Base-by-base conservation (phyloP, 2,329 filamentous ascomycete species). In the Ophiocordyceps camponoti-saundersi region DNA sequence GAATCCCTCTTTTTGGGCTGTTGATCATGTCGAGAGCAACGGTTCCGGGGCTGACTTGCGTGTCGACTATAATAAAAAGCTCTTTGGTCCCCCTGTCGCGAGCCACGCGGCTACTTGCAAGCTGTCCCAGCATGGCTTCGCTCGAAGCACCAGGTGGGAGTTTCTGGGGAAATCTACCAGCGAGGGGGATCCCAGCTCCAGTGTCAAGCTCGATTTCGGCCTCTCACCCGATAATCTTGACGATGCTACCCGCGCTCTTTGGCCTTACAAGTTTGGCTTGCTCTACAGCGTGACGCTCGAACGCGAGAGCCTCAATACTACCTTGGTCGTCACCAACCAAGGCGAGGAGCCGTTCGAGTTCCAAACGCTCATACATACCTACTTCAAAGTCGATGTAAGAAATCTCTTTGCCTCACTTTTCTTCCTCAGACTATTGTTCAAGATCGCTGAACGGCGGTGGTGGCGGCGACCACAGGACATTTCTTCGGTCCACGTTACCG, bases 151-250 rank as follows among this genome's bases (percentile, higher is more conserved):
- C 43, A 77, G 77, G 51, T 98, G 92, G 92, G 89, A 96, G 64
- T 95, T 92, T 62, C 73, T 98, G 46, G 89, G 89, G 59, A 93
- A 90, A 67, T 86, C 82, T 42, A 67, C 68, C 46, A 68, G 65
- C 53, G 67, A 69, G 60, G 55, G 65, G 36, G 36, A n/a, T 63
- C 49, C 51, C 74, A 85, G 59, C 70, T 79, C 57, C 39, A 81
- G 80, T 44, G 81, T 96, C 53, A 95, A 94, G 73, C 80, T 98
- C 50, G 92, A 98, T 68, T 96, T 98, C 63, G 92, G 90, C 26
- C 79, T 98, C 34, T 86, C 83, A 46, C 75, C 79, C 26, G 72
- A 75, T 46, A 82, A 81, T 59, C 70, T 96, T 48, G 75, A 74
- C 53, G 78, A 81, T 0, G 75, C 80, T 42, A 74, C 76, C 53